Percentiles rank a stretch among this genome's conserved stretches.
These are phyloP conservation scores for Terana coerulea DNA, from an alignment of 768 basidiomycete genomes.

Conservation along the genomic window DNA sequence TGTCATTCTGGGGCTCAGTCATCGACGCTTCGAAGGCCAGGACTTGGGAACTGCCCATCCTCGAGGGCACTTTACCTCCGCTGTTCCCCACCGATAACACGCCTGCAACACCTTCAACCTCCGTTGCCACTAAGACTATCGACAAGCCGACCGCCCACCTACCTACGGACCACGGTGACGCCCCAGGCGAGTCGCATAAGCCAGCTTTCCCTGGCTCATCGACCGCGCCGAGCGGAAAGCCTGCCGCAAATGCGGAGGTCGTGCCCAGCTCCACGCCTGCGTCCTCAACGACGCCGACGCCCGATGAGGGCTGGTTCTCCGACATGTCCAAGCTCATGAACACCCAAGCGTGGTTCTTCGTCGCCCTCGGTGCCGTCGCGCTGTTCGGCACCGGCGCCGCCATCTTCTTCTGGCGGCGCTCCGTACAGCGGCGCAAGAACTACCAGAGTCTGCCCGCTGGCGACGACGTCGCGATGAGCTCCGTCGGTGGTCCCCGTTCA, in stretches of 20 bases:
- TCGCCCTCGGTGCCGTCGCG: constrained; percentile 72
- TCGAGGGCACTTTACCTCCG: constrained; percentile 48
- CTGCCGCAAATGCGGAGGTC: constrained; percentile 23
- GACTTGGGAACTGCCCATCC: constrained; percentile 55
- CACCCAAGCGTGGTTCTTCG: constrained; percentile 87
- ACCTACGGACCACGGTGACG: constrained; percentile 80
- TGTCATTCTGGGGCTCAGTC: constrained; percentile 88
- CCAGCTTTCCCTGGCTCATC: constrained; percentile 55
- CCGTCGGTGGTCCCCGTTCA: constrained; percentile 59
- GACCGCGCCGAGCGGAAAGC: constrained; percentile 7
- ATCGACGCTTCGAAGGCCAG: constrained; percentile 66
- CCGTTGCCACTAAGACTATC: constrained; percentile 53
- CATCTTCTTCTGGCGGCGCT: constrained; percentile 81
- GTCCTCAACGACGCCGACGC: constrained; percentile 41
- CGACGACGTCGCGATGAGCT: constrained; percentile 76
- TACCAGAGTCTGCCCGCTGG: constrained; percentile 60
- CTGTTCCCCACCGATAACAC: constrained; percentile 36
- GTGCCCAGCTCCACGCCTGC: constrained; percentile 13
- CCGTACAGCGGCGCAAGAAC: constrained; percentile 32
- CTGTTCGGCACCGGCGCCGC: constrained; percentile 68
- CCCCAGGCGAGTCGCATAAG: constrained; percentile 74
- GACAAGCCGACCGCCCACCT: constrained; percentile 85
- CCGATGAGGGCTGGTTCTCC: constrained; percentile 84
- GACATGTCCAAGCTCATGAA: constrained; percentile 70
- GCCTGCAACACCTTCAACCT: constrained; percentile 30